Percentiles rank a stretch among this genome's conserved stretches.
Evolutionary conservation across 768 basidiomycete genomes (phyloP).

Genomic region (Tephrocybe sp.): DNA sequence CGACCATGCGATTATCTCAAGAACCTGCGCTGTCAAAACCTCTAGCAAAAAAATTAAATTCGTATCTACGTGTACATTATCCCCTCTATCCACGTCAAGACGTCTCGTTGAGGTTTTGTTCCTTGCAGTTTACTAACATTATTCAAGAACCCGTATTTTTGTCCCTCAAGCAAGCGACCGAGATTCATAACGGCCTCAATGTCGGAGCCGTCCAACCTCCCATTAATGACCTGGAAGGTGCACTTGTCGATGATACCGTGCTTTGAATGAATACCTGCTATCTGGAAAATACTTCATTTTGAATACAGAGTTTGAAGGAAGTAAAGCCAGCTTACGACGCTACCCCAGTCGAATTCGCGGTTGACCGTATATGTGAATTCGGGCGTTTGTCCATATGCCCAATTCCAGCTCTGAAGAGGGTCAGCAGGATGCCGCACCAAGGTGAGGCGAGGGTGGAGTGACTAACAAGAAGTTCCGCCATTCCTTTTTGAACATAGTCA

Average conservation of each 20-base stretch:
- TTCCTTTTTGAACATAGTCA: conserved; percentile 64
- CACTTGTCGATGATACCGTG: conserved; percentile 64
- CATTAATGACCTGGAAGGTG: conserved; percentile 24
- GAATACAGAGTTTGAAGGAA: not conserved
- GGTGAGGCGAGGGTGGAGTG: not conserved
- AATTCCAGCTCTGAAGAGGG: conserved; percentile 78
- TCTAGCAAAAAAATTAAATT: not conserved
- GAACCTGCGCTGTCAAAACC: not conserved
- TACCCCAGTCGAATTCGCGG: conserved; percentile 49
- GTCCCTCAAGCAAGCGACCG: conserved; percentile 21
- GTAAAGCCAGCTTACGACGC: conserved; percentile 33
- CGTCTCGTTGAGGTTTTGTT: conserved; percentile 10
- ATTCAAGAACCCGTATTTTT: conserved; percentile 32
- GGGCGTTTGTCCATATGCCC: conserved; percentile 91
- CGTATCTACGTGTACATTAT: conserved; percentile 7
- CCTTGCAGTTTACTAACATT: conserved; percentile 5
- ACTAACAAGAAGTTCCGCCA: conserved; percentile 70
- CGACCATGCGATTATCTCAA: not conserved
- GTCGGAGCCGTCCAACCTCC: conserved; percentile 10
- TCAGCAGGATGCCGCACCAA: not conserved
- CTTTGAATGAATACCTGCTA: conserved; percentile 51
- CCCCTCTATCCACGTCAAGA: conserved; percentile 19
- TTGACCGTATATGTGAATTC: conserved; percentile 73
- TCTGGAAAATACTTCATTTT: conserved; percentile 26
- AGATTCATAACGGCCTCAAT: conserved; percentile 4